These are phyloP conservation scores for Suhomyces coccinellae DNA, from an alignment of 1,139 yeast species.

Conservation along the genomic window DNA sequence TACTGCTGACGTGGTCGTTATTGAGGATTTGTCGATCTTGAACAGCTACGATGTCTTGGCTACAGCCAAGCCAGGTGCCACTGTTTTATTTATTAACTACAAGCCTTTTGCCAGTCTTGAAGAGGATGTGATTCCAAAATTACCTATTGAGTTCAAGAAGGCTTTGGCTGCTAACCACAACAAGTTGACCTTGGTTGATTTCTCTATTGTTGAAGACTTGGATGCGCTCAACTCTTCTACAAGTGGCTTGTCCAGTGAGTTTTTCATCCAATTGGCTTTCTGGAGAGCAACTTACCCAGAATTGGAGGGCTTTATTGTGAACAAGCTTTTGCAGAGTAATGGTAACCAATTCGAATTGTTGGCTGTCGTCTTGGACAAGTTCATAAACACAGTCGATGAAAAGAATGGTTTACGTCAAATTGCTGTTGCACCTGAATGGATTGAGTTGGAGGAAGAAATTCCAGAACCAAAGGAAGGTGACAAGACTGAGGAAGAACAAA, in stretches of 20 bases:
- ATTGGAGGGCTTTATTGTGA: constrained; percentile 66
- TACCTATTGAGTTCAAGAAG: constrained; percentile 56
- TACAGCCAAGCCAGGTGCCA: constrained; percentile 57
- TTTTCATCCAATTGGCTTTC: constrained; percentile 77
- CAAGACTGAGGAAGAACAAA: constrained; percentile 19
- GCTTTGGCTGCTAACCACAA: constrained; percentile 55
- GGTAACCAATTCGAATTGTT: constrained; percentile 82
- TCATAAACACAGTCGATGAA: constrained; percentile 55
- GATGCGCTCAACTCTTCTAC: constrained; percentile 55
- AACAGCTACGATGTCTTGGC: constrained; percentile 60
- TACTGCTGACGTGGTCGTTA: constrained; percentile 60
- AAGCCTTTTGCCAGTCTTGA: constrained; percentile 42
- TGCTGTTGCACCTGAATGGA: constrained; percentile 48
- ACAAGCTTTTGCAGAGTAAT: constrained; percentile 76
- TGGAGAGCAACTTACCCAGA: constrained; percentile 73
- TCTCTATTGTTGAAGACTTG: constrained; percentile 56
- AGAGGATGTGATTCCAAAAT: constrained; percentile 47
- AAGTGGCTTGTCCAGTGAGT: constrained; percentile 71
- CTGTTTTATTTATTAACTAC: constrained; percentile 50
- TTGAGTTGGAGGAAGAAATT: constrained; percentile 25
- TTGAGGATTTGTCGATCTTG: constrained; percentile 60
- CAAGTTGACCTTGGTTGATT: constrained; percentile 56
- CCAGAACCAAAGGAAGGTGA: constrained; percentile 20
- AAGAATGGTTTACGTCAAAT: constrained; percentile 48
- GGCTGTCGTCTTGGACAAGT: constrained; percentile 77